Conservation (phyloP, 495 filamentous ascomycete genomes). For the Lindgomyces ingoldianus region DNA sequence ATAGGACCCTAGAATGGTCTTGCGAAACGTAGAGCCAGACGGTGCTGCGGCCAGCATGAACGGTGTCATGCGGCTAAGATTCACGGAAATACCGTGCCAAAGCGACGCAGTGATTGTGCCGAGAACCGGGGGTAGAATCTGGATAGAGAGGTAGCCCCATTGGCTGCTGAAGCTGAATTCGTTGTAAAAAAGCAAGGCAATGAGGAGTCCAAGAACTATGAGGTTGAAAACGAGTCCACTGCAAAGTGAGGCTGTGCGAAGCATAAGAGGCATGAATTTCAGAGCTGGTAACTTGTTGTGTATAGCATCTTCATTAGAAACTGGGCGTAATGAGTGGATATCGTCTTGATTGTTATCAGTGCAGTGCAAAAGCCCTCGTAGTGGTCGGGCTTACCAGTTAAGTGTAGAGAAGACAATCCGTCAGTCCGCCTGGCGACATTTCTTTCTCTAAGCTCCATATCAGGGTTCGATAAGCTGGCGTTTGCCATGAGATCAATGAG, state of each 20-base stretch:
- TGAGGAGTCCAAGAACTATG: background rate
- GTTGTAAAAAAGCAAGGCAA: background rate
- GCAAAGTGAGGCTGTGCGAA: background rate
- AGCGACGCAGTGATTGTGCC: background rate
- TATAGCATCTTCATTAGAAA: background rate
- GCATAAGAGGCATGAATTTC: background rate
- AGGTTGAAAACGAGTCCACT: background rate
- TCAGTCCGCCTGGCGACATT: too few species aligned
- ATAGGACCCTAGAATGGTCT: conserved; percentile 1
- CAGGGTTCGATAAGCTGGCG: background rate
- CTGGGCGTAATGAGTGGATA: background rate
- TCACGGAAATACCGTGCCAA: background rate
- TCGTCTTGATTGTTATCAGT: too few species aligned
- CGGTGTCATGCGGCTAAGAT: background rate
- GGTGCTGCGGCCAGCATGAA: background rate
- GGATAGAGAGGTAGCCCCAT: background rate
- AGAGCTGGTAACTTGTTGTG: background rate
- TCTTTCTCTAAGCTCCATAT: background rate
- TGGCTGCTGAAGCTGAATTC: background rate
- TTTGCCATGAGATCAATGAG: too few species aligned
- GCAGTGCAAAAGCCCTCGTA: too few species aligned
- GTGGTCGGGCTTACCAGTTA: too few species aligned
- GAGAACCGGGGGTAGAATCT: background rate
- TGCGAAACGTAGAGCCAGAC: background rate
- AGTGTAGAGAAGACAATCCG: too few species aligned